Percentiles rank a stretch among this genome's conserved stretches.
Conservation (phyloP, 257 asterid species). For the Fraxinus anomala region DNA sequence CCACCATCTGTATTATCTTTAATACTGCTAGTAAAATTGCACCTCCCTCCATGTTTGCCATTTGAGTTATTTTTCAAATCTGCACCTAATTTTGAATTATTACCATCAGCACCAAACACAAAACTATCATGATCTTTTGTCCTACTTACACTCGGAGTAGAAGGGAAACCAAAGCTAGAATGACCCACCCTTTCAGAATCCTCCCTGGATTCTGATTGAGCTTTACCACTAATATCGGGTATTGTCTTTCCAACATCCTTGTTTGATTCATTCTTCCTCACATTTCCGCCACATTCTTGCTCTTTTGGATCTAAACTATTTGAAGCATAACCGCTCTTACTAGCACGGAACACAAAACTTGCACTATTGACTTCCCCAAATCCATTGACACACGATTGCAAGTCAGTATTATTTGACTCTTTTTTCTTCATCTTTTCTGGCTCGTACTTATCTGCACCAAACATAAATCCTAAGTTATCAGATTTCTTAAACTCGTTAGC, state of each 20-base stretch:
- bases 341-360: conserved; percentile 39
- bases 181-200: conserved; percentile 36
- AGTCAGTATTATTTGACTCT: conserved; percentile 22
- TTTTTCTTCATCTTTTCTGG: conserved; percentile 28
- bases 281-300: conserved; percentile 16
- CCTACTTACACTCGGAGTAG: conserved; percentile 23
- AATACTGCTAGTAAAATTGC: conserved; percentile 24
- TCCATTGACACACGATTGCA: conserved; percentile 25
- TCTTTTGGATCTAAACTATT: conserved; percentile 16
- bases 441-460: conserved; percentile 26
- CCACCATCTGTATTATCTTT: conserved; percentile 33
- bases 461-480: conserved; percentile 18
- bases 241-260: conserved; percentile 32
- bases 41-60: conserved; percentile 24
- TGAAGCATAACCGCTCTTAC: conserved; percentile 14
- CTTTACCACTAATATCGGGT: conserved; percentile 33
- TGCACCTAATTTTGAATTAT: conserved; percentile 21
- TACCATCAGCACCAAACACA: conserved; percentile 37
- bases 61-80: conserved; percentile 25
- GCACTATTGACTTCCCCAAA: conserved; percentile 23
- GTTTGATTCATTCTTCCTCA: conserved; percentile 24
- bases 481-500: conserved; percentile 21
- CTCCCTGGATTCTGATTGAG: conserved; percentile 34
- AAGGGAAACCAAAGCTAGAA: conserved; percentile 29
- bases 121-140: conserved; percentile 29